These are phyloP conservation scores for Epichloe amarillans DNA, from an alignment of 2,329 filamentous ascomycete genomes.

Conservation along the genomic window DNA sequence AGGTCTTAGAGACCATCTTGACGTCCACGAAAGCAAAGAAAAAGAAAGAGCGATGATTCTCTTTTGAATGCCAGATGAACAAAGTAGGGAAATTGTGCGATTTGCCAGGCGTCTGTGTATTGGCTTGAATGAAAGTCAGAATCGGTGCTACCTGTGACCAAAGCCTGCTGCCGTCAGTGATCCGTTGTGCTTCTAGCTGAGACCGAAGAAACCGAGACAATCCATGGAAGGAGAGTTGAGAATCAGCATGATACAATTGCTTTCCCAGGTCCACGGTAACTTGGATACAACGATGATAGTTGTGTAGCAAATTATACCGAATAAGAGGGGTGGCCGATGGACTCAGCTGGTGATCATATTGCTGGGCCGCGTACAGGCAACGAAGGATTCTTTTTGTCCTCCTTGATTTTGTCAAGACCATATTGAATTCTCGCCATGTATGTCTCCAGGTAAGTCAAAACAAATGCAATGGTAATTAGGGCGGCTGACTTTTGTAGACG, in stretches of 20 bases:
- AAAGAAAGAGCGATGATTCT: conserved; percentile 24
- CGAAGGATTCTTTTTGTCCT: conserved; percentile 25
- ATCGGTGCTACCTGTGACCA: conserved; percentile 19
- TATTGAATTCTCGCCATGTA: conserved; percentile 7
- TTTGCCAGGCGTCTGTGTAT: conserved; percentile 9
- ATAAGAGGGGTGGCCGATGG: conserved; percentile 15
- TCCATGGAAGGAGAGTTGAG: conserved; percentile 6
- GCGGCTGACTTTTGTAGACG: not conserved
- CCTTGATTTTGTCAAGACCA: conserved; percentile 15
- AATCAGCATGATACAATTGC: conserved; percentile 14
- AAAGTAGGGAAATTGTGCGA: conserved; percentile 22
- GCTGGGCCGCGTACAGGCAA: conserved; percentile 18
- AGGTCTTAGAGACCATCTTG: conserved; percentile 30
- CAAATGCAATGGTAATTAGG: not conserved
- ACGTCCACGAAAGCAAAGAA: conserved; percentile 26
- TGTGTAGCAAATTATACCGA: conserved; percentile 19
- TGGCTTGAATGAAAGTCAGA: conserved; percentile 21
- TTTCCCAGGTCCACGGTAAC: conserved; percentile 17
- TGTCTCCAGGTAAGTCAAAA: not conserved
- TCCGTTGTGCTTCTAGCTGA: conserved; percentile 14
- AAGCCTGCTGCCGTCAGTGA: conserved; percentile 18
- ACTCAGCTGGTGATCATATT: conserved; percentile 25
- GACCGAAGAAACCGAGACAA: conserved; percentile 15
- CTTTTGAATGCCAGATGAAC: conserved; percentile 24
- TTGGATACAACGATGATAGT: conserved; percentile 16